Evolutionary conservation across 257 asterid genomes (phyloP), one percentile per base, ranked within the genome.

Genomic region (Mitragyna speciosa): DNA sequence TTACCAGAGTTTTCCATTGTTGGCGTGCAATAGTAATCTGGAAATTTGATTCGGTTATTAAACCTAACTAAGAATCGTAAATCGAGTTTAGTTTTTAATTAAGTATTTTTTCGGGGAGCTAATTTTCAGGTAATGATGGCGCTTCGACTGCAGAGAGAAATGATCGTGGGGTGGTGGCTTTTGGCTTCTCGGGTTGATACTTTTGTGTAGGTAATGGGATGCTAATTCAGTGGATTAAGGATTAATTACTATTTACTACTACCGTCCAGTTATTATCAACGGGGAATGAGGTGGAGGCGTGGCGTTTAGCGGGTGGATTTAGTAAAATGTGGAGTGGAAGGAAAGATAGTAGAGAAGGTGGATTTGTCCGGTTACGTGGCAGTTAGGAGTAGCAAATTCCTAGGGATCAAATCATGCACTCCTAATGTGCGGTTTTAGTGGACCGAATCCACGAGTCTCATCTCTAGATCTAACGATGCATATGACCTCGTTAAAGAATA

Each of bases 1-100:
- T 68, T n/a, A 81, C 84, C 84, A 39, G 81, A 76, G 67, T 61
- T 68, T 24, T 81, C 84, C 84, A 81, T 81, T 63, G 78, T 36
- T 70, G 78, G n/a, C 73, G 80, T 1, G n/a, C 9, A 31, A 20
- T 31, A 10, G 14, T 30, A 12, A 12, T 51, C 28, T 9, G 30
- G 20, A 12, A 41, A 7, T 61, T 76, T 43, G 54, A 41, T 74
- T 31, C n/a, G 64, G 12, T 68, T 19, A 2, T 12, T 31, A 30
- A 15, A 66, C 22, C 15, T 36, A 36, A 7, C 1, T 36, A 30
- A 20, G 12, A 67, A 66, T 20, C 30, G 70, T 19, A 16, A 31
- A 63, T 72, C 52, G 26, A 22, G 33, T 24, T 14, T 22, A 56
- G 48, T 51, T 70, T 11, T 24, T 10, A 45, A 43, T 56, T 39